A percentile compares a stretch with the other conserved stretches of the same genome.
phyloP scores from a whole-genome alignment of 768 basidiomycete species.

The Suillus subaureus region DNA sequence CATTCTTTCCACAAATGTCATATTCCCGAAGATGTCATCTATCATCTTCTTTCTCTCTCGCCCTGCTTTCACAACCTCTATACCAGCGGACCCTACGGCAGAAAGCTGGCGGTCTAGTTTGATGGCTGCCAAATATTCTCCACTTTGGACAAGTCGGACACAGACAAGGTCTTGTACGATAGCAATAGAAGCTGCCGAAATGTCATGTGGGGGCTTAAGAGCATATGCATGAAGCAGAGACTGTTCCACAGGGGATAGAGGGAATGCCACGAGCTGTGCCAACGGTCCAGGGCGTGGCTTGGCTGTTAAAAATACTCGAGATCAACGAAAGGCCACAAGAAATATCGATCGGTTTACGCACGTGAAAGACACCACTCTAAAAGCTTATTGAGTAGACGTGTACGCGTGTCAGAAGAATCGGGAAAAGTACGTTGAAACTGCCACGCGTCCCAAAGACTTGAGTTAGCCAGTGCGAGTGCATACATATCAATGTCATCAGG shows the following conservation, averaged over 20 bases:
- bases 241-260: conserved; percentile 69
- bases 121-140: conserved; percentile 71
- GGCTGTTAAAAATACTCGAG: conserved; percentile 40
- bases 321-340: not conserved
- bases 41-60: conserved; percentile 70
- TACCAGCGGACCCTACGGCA: conserved; percentile 39
- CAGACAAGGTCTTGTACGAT: conserved; percentile 79
- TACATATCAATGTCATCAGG: conserved; percentile 76
- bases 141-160: conserved; percentile 73
- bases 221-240: conserved; percentile 57
- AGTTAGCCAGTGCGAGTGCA: conserved; percentile 63
- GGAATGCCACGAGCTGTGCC: conserved; percentile 62
- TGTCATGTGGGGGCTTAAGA: conserved; percentile 50
- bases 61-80: conserved; percentile 32
- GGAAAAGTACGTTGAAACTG: conserved; percentile 70
- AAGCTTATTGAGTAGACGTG: conserved; percentile 57
- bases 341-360: conserved; percentile 39
- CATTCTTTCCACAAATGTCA: conserved; percentile 65
- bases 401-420: conserved; percentile 55
- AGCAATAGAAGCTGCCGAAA: conserved; percentile 52
- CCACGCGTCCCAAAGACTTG: conserved; percentile 74
- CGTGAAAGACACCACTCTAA: conserved; percentile 71
- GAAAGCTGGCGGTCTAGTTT: conserved; percentile 70
- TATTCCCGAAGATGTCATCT: conserved; percentile 62
- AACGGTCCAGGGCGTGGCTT: conserved; percentile 60